A percentile compares a stretch with the other conserved stretches of the same genome.
Conservation (phyloP, 257 asterid species). For the Salvia miltiorrhiza region DNA sequence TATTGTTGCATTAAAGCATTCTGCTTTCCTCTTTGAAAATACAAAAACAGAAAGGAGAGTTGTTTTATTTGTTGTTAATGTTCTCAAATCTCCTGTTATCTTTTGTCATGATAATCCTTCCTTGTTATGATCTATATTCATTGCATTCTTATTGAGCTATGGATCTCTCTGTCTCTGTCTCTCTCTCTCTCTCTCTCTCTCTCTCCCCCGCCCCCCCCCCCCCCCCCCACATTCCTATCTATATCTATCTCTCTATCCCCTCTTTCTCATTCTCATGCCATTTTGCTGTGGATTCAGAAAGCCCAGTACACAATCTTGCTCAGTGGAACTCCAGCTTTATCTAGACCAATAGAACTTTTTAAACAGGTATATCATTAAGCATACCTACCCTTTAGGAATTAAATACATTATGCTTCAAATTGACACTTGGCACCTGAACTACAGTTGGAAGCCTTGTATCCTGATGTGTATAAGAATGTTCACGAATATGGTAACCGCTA, state of each 20-base stretch:
- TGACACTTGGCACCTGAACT: conserved; percentile 25
- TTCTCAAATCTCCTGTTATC: background rate
- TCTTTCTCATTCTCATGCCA: conserved; percentile 16
- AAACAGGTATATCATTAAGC: conserved; percentile 60
- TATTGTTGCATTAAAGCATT: conserved; percentile 2
- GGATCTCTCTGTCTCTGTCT: background rate
- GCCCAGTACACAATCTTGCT: conserved; percentile 77
- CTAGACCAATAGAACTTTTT: conserved; percentile 87
- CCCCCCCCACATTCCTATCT: background rate
- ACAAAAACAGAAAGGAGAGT: conserved; percentile 5
- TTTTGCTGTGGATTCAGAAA: conserved; percentile 48
- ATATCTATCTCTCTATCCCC: background rate
- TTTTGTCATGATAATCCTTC: background rate
- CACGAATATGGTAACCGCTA: conserved; percentile 91
- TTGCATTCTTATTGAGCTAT: conserved; percentile 8
- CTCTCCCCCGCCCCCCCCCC: too few species aligned
- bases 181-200: too few species aligned
- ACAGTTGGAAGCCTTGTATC: conserved; percentile 92
- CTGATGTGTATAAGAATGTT: conserved; percentile 74
- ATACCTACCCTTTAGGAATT: background rate
- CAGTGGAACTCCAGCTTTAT: conserved; percentile 97
- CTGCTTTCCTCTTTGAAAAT: background rate
- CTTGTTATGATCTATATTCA: conserved; percentile 8
- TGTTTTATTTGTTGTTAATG: conserved; percentile 3
- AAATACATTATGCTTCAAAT: conserved; percentile 14